These are phyloP conservation scores for Pulveroboletus frians DNA, from an alignment of 768 basidiomycete genomes.

Conservation along the genomic window DNA sequence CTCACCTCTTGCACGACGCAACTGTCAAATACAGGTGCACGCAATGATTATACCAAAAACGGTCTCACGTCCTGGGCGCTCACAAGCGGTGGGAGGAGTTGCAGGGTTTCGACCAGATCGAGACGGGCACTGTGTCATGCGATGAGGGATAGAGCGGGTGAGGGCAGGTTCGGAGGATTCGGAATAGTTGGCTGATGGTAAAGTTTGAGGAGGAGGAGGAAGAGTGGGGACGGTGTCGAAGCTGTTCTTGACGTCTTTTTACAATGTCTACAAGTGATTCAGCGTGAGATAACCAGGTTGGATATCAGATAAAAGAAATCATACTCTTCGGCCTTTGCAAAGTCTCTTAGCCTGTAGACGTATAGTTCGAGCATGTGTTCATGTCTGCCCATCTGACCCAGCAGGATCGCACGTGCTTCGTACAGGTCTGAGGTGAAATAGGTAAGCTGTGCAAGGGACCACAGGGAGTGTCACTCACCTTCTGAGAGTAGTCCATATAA, in stretches of 20 bases:
- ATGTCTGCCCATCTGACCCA: constrained; percentile 86
- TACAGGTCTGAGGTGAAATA: constrained; percentile 56
- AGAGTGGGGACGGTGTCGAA: constrained; percentile 57
- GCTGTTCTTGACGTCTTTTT: constrained; percentile 66
- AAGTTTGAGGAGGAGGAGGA: constrained; percentile 78
- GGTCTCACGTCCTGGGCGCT: constrained; percentile 71
- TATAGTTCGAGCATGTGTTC: constrained; percentile 95
- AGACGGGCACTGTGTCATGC: constrained; percentile 77
- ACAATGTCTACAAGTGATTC: constrained; percentile 67
- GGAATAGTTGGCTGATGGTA: constrained; percentile 73
- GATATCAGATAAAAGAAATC: constrained; percentile 19
- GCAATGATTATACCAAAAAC: constrained; percentile 70
- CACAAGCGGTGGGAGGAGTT: constrained; percentile 87
- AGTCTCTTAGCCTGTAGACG: constrained; percentile 81
- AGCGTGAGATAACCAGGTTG: background rate
- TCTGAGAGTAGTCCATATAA: constrained; percentile 81
- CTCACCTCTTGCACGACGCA: constrained; percentile 64
- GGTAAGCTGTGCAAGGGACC: background rate
- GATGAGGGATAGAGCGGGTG: constrained; percentile 85
- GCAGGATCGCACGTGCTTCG: constrained; percentile 86
- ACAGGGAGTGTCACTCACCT: constrained; percentile 41
- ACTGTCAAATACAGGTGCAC: constrained; percentile 64
- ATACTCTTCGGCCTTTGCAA: constrained; percentile 84
- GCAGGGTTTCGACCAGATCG: constrained; percentile 75
- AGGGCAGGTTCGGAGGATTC: constrained; percentile 52